Evolutionary conservation across 2,329 filamentous ascomycete genomes (phyloP).

Genomic region (Colletotrichum sojae): DNA sequence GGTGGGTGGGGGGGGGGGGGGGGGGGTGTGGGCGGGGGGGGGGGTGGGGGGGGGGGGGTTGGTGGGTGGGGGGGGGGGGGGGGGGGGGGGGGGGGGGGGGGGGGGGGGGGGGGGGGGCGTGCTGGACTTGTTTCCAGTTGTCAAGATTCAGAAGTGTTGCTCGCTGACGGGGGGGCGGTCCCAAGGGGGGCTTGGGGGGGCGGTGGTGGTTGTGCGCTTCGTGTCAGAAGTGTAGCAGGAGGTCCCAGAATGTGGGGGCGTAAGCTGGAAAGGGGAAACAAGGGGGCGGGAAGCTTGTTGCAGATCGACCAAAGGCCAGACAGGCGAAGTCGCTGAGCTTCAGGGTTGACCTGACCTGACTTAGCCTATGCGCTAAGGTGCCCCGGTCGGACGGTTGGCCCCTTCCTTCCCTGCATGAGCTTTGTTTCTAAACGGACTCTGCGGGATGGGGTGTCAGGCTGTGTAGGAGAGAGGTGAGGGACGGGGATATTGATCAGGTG

Average conservation of each 20-base stretch:
- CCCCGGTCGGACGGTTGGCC: background rate
- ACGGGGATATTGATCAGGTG: background rate
- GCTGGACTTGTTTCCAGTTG: conserved; percentile 33
- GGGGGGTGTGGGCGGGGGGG: no score
- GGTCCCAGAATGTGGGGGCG: conserved; percentile 7
- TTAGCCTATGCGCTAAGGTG: background rate
- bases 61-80: no score
- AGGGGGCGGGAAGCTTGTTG: background rate
- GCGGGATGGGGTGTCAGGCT: conserved; percentile 20
- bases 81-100: no score
- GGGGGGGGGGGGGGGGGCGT: no score
- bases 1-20: no score
- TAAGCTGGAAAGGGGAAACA: background rate
- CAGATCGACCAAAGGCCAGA: background rate
- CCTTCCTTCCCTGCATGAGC: conserved; percentile 31
- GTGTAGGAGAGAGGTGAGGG: background rate
- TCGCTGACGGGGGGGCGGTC: conserved; percentile 15
- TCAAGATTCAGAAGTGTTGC: conserved; percentile 12
- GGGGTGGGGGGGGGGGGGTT: no score
- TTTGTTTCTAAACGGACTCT: conserved; percentile 32
- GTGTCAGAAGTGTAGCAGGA: conserved; percentile 42
- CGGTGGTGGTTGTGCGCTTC: conserved; percentile 19
- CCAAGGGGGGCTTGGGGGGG: background rate
- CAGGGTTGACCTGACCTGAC: no score
- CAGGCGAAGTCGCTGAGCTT: no score